Percentiles rank a stretch among this genome's conserved stretches.
Conservation (phyloP, 148 eudicot species). For the Rhododendron vialii region DNA sequence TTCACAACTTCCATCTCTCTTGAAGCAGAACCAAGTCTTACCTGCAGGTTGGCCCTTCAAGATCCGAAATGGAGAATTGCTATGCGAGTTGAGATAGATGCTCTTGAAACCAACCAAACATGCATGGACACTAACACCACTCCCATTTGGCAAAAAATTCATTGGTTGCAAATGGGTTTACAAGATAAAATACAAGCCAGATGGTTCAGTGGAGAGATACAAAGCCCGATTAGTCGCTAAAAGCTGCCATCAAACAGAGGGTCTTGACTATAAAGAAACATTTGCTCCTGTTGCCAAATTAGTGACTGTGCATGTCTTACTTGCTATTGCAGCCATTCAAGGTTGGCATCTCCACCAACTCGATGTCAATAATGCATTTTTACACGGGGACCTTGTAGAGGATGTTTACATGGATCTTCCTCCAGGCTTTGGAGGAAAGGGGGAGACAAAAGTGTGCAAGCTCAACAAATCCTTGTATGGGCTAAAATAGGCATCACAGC, state of each 20-base stretch:
- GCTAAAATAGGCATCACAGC: too few species aligned
- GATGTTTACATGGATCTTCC: too few species aligned
- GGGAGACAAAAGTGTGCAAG: too few species aligned
- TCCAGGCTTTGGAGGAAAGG: too few species aligned
- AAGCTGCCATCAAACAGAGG: neutral
- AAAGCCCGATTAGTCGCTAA: neutral
- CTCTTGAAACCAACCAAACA: neutral
- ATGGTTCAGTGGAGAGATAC: neutral
- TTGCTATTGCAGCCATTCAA: too few species aligned
- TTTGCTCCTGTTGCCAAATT: too few species aligned
- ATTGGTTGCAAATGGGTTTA: neutral
- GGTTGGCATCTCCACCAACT: too few species aligned
- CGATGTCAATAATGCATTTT: too few species aligned
- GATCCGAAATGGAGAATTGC: neutral
- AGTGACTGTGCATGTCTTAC: too few species aligned
- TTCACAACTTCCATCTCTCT: neutral
- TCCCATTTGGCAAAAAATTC: neutral
- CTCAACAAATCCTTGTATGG: too few species aligned
- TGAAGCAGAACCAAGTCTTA: neutral
- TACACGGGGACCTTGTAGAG: too few species aligned
- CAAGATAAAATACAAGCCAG: neutral
- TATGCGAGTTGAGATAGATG: neutral
- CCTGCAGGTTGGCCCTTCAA: neutral
- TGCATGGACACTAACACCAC: neutral
- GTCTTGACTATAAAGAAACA: too few species aligned